Percentiles rank a stretch among this genome's conserved stretches.
Conservation (phyloP, 1,284 basidiomycete species). For the Naganishia cerealis region DNA sequence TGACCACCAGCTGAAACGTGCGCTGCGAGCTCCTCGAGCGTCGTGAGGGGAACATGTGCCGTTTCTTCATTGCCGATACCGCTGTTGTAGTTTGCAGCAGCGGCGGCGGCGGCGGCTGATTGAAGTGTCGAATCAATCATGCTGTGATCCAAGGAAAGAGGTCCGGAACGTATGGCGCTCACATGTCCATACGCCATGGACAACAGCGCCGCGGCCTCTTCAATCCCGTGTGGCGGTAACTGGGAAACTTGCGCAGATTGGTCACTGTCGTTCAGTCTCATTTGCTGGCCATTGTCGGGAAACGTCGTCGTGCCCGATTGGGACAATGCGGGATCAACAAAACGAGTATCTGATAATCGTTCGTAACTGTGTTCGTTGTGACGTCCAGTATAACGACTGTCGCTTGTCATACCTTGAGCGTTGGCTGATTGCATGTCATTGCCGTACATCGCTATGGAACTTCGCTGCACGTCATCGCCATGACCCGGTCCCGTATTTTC, state of each 20-base stretch:
- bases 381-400: slow-evolving; percentile 8
- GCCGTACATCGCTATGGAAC: neutral
- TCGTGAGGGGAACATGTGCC: slow-evolving; percentile 24
- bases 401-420: neutral
- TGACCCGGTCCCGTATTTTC: neutral
- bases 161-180: slow-evolving; percentile 10
- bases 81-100: slow-evolving; percentile 38
- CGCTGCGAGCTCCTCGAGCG: slow-evolving; percentile 35
- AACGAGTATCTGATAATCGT: slow-evolving; percentile 19
- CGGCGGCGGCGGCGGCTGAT: neutral
- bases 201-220: slow-evolving; percentile 52
- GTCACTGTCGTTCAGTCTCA: neutral
- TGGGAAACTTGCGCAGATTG: slow-evolving; percentile 3
- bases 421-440: neutral
- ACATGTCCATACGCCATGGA: slow-evolving; percentile 51
- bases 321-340: neutral
- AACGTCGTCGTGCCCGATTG: neutral
- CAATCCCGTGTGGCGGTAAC: slow-evolving; percentile 43
- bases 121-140: slow-evolving; percentile 13
- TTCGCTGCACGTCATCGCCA: slow-evolving; percentile 6
- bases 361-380: slow-evolving; percentile 24
- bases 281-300: slow-evolving; percentile 1
- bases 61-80: slow-evolving; percentile 5
- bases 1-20: slow-evolving; percentile 45
- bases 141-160: slow-evolving; percentile 5